These are phyloP conservation scores for Aschersonia sp. DNA, from an alignment of 2,329 filamentous ascomycete species.

Conservation along the genomic window DNA sequence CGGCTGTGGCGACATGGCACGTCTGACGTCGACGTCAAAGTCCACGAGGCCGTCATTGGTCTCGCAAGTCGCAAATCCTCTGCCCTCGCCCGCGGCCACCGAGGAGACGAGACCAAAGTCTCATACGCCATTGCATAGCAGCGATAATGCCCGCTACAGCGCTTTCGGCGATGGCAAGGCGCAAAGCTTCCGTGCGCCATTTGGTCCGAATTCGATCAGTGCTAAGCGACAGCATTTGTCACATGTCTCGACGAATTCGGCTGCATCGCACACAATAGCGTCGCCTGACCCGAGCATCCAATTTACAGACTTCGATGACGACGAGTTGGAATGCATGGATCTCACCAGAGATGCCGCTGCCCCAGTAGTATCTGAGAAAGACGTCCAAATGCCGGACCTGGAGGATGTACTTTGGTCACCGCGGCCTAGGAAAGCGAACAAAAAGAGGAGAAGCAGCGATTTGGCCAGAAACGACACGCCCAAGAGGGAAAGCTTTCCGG, in stretches of 20 bases:
- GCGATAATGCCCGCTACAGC: slow-evolving; percentile 4
- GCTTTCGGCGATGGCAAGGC: neutral
- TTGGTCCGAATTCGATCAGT: slow-evolving; percentile 5
- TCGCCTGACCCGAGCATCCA: slow-evolving; percentile 14
- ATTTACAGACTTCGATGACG: slow-evolving; percentile 19
- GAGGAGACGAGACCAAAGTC: slow-evolving; percentile 8
- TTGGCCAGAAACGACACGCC: slow-evolving; percentile 22
- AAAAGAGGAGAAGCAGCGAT: slow-evolving; percentile 38
- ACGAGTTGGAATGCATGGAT: slow-evolving; percentile 24
- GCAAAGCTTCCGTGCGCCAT: neutral
- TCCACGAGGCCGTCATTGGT: slow-evolving; percentile 30
- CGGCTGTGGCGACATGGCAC: slow-evolving; percentile 27
- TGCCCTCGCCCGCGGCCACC: slow-evolving; percentile 23
- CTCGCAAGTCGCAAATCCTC: slow-evolving; percentile 24
- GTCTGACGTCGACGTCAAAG: slow-evolving; percentile 26
- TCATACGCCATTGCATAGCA: slow-evolving; percentile 4
- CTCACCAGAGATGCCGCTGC: slow-evolving; percentile 20
- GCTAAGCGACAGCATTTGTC: slow-evolving; percentile 7
- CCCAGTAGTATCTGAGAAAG: slow-evolving; percentile 21
- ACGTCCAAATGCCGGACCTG: slow-evolving; percentile 27
- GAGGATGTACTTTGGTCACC: slow-evolving; percentile 23
- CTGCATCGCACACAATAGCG: slow-evolving; percentile 4
- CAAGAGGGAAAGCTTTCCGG: slow-evolving; percentile 34
- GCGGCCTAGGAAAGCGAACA: slow-evolving; percentile 22
- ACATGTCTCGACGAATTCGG: slow-evolving; percentile 13